Evolutionary conservation across 441 rosid species (phyloP).

Genomic region (Populus hybrid): DNA sequence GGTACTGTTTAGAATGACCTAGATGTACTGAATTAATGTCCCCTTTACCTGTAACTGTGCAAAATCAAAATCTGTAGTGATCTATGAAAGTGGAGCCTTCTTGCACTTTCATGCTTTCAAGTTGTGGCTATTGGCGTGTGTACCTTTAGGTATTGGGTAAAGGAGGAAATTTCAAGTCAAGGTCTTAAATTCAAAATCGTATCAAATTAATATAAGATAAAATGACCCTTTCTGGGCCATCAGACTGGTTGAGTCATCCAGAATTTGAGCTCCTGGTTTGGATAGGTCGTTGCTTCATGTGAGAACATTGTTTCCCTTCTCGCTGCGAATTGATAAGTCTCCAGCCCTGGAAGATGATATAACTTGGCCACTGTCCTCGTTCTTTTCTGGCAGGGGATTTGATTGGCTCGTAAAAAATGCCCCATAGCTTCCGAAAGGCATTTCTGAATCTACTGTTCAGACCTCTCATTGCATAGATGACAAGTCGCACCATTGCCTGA

Average conservation of each 20-base stretch:
- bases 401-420: neutral
- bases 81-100: neutral
- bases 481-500: neutral
- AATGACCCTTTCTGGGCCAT: neutral
- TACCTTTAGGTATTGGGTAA: constrained; percentile 6
- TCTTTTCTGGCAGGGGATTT: neutral
- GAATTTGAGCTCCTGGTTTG: neutral
- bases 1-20: constrained; percentile 27
- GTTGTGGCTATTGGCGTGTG: neutral
- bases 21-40: neutral
- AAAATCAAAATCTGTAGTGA: neutral
- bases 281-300: neutral
- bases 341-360: neutral
- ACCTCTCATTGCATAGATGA: neutral
- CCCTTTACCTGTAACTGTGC: neutral
- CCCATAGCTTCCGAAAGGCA: neutral
- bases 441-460: neutral
- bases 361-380: neutral
- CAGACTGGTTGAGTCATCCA: neutral
- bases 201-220: neutral
- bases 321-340: neutral
- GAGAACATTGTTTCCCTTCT: neutral
- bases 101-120: neutral
- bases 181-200: neutral
- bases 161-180: neutral